Base-by-base conservation (phyloP, 805 yeast genomes). In the Nakazawaea pomicola region DNA sequence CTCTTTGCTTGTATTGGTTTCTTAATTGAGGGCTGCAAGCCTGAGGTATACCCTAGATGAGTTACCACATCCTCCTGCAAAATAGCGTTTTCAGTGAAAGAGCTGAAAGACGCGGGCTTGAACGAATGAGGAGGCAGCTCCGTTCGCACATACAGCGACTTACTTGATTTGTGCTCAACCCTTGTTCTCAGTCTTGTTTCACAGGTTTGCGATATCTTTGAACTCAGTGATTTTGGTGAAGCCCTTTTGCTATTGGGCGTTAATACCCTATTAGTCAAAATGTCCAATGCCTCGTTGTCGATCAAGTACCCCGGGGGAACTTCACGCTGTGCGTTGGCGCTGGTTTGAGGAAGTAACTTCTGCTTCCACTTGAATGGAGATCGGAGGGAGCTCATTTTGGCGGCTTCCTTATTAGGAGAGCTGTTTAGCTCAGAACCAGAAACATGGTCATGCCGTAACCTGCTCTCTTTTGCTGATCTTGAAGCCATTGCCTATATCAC, bases 251-350 rank as follows among this genome's bases (percentile, higher is more conserved):
- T n/a, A n/a, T n/a, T n/a, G n/a, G n/a, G n/a, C n/a, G n/a, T n/a
- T n/a, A n/a, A n/a, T n/a, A n/a, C n/a, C n/a, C n/a, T n/a, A 29
- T 40, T 40, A 9, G 43, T 40, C 21, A 40, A 30, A 9, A 30
- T 35, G 18, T 40, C 32, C 32, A 40, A 29, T 7, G 35, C 18
- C 7, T 34, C 39, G 6, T 21, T 16, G 29, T 40, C 39, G 2
- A 40, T 34, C 11, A 40, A 24, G 16, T 23, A 34, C 11, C 43
- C 43, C 12, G 4, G 29, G 6, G 37, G n/a, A 15, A 30, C 6
- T 21, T 7, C 4, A 14, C 20, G 19, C 28, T 29, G 25, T 21
- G 15, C 9, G 23, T 30, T 30, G 9, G 8, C 6, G 17, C 9
- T 18, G 7, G 20, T 9, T 9, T 18, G 10, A 9, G 33, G 8